Conservation (phyloP, 345 rosid genomes). For the Cardamine resedifolia region DNA sequence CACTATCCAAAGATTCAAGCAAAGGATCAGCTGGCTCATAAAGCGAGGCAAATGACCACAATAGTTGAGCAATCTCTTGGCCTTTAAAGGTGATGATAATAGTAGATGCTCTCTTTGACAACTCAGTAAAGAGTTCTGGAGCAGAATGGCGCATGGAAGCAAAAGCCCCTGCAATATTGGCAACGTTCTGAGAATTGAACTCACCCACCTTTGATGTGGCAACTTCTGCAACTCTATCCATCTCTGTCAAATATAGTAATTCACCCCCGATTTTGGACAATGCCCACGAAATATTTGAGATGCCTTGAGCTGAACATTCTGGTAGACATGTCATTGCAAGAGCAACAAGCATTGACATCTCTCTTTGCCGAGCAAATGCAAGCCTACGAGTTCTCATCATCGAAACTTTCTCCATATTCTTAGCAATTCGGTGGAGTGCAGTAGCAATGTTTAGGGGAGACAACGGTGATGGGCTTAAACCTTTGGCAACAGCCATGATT, state of each 20-base stretch:
- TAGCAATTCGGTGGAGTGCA: conserved; percentile 83
- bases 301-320: conserved; percentile 90
- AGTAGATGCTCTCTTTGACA: conserved; percentile 63
- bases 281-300: conserved; percentile 94
- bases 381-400: conserved; percentile 68
- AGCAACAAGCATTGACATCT: conserved; percentile 93
- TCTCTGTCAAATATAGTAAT: conserved; percentile 80
- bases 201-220: conserved; percentile 63
- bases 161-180: conserved; percentile 89
- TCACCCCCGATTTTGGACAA: conserved; percentile 89
- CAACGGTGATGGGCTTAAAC: conserved; percentile 84
- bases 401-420: conserved; percentile 92
- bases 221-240: conserved; percentile 96
- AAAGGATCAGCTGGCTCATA: conserved; percentile 67
- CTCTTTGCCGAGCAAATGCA: conserved; percentile 76
- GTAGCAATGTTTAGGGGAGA: conserved; percentile 85
- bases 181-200: conserved; percentile 89
- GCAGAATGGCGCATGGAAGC: conserved; percentile 91
- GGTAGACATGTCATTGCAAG: conserved; percentile 80
- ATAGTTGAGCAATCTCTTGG: conserved; percentile 83
- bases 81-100: conserved; percentile 55
- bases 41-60: conserved; percentile 94
- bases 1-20: conserved; percentile 65
- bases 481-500: conserved; percentile 81
- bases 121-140: conserved; percentile 59